phyloP scores from a whole-genome alignment of 768 basidiomycete species.

The Tremella fuciformis region DNA sequence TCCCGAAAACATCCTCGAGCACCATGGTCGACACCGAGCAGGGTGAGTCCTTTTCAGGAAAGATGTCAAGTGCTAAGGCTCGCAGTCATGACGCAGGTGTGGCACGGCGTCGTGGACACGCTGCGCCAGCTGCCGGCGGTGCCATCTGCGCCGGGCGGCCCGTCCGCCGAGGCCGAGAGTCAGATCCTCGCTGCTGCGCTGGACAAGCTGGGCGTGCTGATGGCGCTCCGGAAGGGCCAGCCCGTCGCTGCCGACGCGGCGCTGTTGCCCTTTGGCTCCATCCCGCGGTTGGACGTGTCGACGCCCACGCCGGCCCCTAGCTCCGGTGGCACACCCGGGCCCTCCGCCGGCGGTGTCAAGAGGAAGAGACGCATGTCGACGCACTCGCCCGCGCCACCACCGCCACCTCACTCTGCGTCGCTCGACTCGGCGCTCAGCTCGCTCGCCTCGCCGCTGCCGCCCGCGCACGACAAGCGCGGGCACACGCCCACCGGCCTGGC shows the following conservation, averaged over 20 bases:
- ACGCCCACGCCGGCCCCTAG: too few species aligned
- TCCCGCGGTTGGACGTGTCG: too few species aligned
- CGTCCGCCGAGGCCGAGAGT: constrained; percentile 11
- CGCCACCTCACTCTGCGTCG: background rate
- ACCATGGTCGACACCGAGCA: background rate
- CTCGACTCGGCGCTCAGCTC: constrained; percentile 10
- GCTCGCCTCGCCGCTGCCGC: constrained; percentile 8
- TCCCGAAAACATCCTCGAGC: background rate
- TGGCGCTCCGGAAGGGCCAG: constrained; percentile 24
- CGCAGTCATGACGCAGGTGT: constrained; percentile 31
- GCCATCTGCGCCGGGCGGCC: constrained; percentile 3
- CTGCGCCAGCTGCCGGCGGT: constrained; percentile 33
- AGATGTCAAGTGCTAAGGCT: background rate
- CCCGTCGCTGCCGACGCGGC: background rate
- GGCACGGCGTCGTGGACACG: constrained; percentile 42
- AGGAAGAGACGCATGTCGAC: constrained; percentile 3
- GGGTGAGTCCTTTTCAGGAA: background rate
- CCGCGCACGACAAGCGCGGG: too few species aligned
- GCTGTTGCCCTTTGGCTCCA: background rate
- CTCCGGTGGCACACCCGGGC: too few species aligned
- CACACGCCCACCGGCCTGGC: background rate
- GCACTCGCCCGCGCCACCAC: background rate
- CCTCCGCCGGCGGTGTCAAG: background rate
- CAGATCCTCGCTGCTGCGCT: constrained; percentile 33
- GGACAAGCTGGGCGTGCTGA: constrained; percentile 32